Conservation (phyloP, 2,329 filamentous ascomycete genomes). For the Fonsecaea erecta region DNA sequence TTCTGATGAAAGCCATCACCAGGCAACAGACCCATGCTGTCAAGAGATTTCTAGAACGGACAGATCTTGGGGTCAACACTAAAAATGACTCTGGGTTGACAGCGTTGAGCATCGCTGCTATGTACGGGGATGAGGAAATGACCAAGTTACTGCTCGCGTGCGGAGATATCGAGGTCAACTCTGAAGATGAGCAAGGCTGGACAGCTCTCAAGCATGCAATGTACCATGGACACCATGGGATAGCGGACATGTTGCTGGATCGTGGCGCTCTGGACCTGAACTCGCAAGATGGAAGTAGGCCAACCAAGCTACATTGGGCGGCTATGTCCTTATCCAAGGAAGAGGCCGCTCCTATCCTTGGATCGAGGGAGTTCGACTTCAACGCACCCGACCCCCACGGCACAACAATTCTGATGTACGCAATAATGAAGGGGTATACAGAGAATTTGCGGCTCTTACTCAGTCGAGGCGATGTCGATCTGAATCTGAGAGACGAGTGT, state of each 20-base stretch:
- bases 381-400: too few relatives aligned
- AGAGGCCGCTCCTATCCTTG: too few relatives aligned
- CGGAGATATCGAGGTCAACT: slow-evolving; percentile 2
- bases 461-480: not conserved
- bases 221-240: slow-evolving; percentile 2
- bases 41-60: not conserved
- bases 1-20: not conserved
- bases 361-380: too few relatives aligned
- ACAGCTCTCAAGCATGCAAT: slow-evolving; percentile 5
- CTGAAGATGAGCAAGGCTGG: not conserved
- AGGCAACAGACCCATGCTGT: not conserved
- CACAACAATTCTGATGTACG: too few relatives aligned
- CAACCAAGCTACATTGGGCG: too few relatives aligned
- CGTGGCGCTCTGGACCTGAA: not conserved
- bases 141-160: not conserved
- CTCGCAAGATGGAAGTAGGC: too few relatives aligned
- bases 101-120: not conserved
- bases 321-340: too few relatives aligned
- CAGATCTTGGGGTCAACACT: not conserved
- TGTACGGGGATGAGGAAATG: not conserved
- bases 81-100: not conserved
- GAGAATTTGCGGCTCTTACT: not conserved
- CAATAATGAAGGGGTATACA: too few relatives aligned
- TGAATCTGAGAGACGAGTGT: not conserved
- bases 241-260: slow-evolving; percentile 5